phyloP scores from a whole-genome alignment of 495 filamentous ascomycete species.

The Aspergillus asperescens region DNA sequence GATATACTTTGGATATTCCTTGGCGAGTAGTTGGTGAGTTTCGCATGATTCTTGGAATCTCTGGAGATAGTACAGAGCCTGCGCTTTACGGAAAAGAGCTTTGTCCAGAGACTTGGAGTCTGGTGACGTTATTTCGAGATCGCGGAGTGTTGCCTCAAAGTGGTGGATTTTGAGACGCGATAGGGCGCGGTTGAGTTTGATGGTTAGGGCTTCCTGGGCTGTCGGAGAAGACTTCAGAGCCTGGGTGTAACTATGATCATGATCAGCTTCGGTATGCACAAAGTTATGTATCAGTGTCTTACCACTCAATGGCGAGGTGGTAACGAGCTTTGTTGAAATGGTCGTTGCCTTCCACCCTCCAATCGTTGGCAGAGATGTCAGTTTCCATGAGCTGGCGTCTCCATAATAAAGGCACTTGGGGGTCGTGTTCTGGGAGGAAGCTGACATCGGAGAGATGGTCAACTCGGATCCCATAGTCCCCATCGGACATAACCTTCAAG shows the following conservation, averaged over 20 bases:
- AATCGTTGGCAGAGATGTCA: constrained; percentile 21
- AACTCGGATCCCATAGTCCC: constrained; percentile 40
- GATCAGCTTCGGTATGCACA: constrained; percentile 7
- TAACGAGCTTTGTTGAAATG: constrained; percentile 20
- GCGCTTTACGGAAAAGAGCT: constrained; percentile 40
- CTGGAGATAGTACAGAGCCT: constrained; percentile 43
- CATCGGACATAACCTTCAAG: constrained; percentile 35
- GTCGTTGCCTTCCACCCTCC: constrained; percentile 41
- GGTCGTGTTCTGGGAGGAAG: constrained; percentile 27
- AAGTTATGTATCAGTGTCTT: neutral
- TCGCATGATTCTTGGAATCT: constrained; percentile 35
- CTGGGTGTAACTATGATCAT: constrained; percentile 23
- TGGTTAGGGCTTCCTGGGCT: constrained; percentile 12
- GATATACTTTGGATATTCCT: constrained; percentile 25
- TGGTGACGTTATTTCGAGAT: constrained; percentile 33
- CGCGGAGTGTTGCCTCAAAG: constrained; percentile 44
- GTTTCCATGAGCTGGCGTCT: constrained; percentile 17
- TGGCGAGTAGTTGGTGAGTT: constrained; percentile 17
- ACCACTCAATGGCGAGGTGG: constrained; percentile 25
- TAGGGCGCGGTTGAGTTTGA: constrained; percentile 44
- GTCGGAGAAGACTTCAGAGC: constrained; percentile 20
- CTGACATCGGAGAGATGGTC: constrained; percentile 50
- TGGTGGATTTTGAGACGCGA: constrained; percentile 37
- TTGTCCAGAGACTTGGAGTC: constrained; percentile 34
- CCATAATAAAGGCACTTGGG: constrained; percentile 33